A percentile compares a stretch with the other conserved stretches of the same genome.
Conservation (phyloP, 2,329 filamentous ascomycete species). For the Microcyclospora pomicola region DNA sequence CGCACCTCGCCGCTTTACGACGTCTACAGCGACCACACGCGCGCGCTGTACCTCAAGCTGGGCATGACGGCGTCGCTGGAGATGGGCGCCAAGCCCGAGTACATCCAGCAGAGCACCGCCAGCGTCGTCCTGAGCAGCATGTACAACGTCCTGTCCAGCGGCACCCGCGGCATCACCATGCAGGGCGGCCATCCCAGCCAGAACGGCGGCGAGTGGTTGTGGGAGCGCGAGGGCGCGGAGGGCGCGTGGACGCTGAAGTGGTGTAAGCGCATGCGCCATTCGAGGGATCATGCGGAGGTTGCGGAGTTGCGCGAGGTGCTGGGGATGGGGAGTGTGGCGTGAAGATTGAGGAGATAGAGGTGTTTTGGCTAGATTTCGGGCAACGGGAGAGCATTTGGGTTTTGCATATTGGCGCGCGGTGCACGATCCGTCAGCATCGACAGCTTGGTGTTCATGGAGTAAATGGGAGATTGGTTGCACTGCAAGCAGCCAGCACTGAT, state of each 20-base stretch:
- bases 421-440: no score
- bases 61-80: constrained; percentile 18
- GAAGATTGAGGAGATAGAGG: neutral
- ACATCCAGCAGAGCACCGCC: constrained; percentile 10
- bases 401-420: no score
- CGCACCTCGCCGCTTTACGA: constrained; percentile 19
- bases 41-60: constrained; percentile 19
- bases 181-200: constrained; percentile 19
- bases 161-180: constrained; percentile 9
- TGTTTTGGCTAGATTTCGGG: neutral
- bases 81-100: constrained; percentile 15
- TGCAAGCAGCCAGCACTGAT: no score
- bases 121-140: constrained; percentile 7
- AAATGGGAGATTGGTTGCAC: no score
- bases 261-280: constrained; percentile 23
- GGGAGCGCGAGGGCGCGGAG: constrained; percentile 18
- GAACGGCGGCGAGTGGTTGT: constrained; percentile 27
- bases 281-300: constrained; percentile 22
- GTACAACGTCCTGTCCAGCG: constrained; percentile 12
- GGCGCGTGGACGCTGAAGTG: constrained; percentile 19
- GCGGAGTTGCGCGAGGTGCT: constrained; percentile 20
- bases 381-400: neutral
- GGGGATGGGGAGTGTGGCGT: constrained; percentile 11
- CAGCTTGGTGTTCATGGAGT: no score
- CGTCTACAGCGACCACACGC: constrained; percentile 21